Evolutionary conservation across 768 basidiomycete species (phyloP).

Genomic region (Russula virescens): DNA sequence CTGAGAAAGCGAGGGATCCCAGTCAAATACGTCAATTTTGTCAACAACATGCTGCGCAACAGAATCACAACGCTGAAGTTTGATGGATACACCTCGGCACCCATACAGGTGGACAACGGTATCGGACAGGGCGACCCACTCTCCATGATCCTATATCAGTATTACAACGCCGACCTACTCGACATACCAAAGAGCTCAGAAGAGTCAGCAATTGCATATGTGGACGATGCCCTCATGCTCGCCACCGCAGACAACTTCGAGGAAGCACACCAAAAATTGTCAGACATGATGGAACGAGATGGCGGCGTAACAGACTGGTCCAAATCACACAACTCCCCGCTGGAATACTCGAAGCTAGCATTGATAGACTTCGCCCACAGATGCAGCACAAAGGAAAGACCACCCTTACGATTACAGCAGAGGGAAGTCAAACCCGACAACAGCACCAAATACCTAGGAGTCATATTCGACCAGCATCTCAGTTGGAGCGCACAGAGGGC

Average conservation of each 20-base stretch:
- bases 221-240: too few species aligned
- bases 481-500: too few species aligned
- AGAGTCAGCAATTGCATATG: too few species aligned
- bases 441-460: neutral
- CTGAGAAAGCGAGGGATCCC: slow-evolving; percentile 31
- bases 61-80: too few species aligned
- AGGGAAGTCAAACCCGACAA: neutral
- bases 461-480: too few species aligned
- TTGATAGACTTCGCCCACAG: too few species aligned
- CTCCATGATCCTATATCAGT: too few species aligned
- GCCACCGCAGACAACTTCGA: too few species aligned
- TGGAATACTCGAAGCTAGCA: neutral
- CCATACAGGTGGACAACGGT: slow-evolving; percentile 16
- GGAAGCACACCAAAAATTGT: too few species aligned
- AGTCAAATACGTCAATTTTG: slow-evolving; percentile 23
- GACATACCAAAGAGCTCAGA: too few species aligned
- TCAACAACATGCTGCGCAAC: slow-evolving; percentile 11
- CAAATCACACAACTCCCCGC: neutral
- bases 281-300: slow-evolving; percentile 15
- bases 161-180: too few species aligned
- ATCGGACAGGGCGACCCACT: too few species aligned
- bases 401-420: neutral
- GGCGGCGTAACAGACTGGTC: neutral
- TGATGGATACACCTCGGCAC: slow-evolving; percentile 20
- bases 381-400: neutral